These are phyloP conservation scores for Chlamydomonas applanata DNA, from an alignment of 139 green algal genomes.

Conservation along the genomic window DNA sequence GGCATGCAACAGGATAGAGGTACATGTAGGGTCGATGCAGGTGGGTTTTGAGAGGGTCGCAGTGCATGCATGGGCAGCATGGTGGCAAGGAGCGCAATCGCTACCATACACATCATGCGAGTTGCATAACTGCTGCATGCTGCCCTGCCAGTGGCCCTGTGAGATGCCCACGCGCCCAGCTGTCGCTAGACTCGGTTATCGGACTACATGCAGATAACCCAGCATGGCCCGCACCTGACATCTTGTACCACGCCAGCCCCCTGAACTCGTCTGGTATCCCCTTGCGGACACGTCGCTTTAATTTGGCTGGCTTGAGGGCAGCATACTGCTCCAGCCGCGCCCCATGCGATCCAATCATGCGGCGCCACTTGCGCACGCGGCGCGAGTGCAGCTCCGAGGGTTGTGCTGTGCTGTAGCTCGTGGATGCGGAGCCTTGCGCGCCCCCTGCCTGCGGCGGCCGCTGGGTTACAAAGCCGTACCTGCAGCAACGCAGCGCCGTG, in stretches of 20 bases:
- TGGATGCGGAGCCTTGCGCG: neutral
- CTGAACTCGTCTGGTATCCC: slow-evolving; percentile 64
- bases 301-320: slow-evolving; percentile 30
- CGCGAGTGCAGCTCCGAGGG: slow-evolving; percentile 21
- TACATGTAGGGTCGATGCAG: too few relatives aligned
- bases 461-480: slow-evolving; percentile 8
- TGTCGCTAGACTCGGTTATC: too few relatives aligned
- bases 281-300: slow-evolving; percentile 65
- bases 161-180: too few relatives aligned
- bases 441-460: neutral
- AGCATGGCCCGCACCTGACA: slow-evolving; percentile 51
- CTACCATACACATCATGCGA: too few relatives aligned
- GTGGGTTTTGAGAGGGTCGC: too few relatives aligned
- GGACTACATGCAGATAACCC: too few relatives aligned
- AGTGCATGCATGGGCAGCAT: too few relatives aligned
- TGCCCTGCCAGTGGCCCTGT: too few relatives aligned
- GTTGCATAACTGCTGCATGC: too few relatives aligned
- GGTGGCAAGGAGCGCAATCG: too few relatives aligned
- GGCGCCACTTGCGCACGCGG: slow-evolving; percentile 50
- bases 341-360: slow-evolving; percentile 47
- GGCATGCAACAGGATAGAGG: too few relatives aligned
- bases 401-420: neutral
- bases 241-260: slow-evolving; percentile 60
- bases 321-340: slow-evolving; percentile 41
- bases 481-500: too few relatives aligned